Conservation (phyloP, 805 yeast species). For the Starmerella gropengiesseri region DNA sequence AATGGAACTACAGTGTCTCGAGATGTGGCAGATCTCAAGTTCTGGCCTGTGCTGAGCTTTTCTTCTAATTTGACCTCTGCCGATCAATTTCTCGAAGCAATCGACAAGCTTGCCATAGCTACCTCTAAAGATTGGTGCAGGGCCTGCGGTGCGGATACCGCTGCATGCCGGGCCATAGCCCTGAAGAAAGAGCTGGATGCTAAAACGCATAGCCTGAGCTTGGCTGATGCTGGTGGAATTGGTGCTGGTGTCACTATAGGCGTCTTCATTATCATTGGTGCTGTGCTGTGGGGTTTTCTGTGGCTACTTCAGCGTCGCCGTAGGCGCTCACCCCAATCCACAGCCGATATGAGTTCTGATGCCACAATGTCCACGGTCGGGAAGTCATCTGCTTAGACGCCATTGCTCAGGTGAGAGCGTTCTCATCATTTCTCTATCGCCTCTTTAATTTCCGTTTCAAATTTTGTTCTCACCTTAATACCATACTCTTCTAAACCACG, state of each 20-base stretch:
- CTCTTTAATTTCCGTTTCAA: too few species aligned
- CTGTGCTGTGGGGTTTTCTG: too few species aligned
- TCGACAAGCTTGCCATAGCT: background rate
- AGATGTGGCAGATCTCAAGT: background rate
- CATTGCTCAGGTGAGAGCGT: too few species aligned
- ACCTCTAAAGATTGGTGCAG: background rate
- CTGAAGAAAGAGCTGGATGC: background rate
- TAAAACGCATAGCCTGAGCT: background rate
- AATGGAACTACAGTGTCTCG: background rate
- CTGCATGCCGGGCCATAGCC: background rate
- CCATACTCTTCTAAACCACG: too few species aligned
- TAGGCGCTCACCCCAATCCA: too few species aligned
- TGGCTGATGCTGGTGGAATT: background rate
- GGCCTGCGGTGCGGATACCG: background rate
- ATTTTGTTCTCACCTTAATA: too few species aligned
- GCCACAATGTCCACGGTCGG: too few species aligned
- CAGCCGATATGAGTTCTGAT: too few species aligned
- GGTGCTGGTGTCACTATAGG: background rate
- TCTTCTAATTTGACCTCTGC: background rate
- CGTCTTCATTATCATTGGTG: background rate
- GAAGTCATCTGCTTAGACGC: too few species aligned
- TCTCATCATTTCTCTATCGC: too few species aligned
- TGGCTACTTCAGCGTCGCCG: too few species aligned
- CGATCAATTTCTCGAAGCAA: background rate
- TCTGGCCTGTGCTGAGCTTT: background rate